Conservation (phyloP, 768 basidiomycete species). For the Phylloporus sp. region DNA sequence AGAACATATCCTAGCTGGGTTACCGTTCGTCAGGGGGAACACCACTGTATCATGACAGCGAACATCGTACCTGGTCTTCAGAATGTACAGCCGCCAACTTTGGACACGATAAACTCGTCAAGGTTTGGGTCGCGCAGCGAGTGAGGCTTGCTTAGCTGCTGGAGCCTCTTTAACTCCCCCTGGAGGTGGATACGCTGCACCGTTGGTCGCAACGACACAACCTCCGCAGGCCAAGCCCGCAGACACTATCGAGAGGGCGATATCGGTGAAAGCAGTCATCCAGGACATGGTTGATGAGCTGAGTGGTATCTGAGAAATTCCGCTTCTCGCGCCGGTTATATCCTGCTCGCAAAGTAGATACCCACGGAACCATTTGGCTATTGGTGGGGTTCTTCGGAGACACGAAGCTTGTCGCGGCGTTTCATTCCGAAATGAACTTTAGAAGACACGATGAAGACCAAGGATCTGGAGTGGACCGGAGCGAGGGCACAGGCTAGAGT, state of each 20-base stretch:
- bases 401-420: neutral
- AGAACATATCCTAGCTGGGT: too few species aligned
- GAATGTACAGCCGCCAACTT: neutral
- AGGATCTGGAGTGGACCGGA: neutral
- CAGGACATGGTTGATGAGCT: neutral
- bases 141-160: neutral
- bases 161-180: neutral
- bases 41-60: neutral
- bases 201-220: neutral
- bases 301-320: neutral
- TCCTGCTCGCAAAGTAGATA: neutral
- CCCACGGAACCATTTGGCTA: neutral
- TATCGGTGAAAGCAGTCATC: neutral
- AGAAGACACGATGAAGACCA: neutral
- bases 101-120: neutral
- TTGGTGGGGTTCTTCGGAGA: neutral
- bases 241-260: neutral
- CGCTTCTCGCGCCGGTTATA: neutral
- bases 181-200: neutral
- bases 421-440: too few species aligned
- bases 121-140: neutral
- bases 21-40: too few species aligned
- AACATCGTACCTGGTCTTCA: neutral
- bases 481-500: too few species aligned
- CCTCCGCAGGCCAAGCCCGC: constrained; percentile 3